These are phyloP conservation scores for Fonsecaea pugnacius DNA, from an alignment of 2,329 filamentous ascomycete species.

Conservation along the genomic window DNA sequence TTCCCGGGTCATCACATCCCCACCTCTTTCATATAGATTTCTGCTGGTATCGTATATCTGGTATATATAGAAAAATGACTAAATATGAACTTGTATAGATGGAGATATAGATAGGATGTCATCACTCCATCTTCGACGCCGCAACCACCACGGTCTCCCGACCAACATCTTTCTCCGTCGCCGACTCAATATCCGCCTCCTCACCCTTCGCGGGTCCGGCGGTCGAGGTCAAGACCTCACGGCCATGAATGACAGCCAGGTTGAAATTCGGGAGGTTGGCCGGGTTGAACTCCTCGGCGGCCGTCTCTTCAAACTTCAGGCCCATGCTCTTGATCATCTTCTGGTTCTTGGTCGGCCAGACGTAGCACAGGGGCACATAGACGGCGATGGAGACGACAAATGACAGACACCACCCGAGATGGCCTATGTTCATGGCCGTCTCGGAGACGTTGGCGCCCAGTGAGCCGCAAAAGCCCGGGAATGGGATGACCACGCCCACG, in stretches of 20 bases:
- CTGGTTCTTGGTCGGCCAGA: conserved; percentile 18
- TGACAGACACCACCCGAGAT: conserved; percentile 13
- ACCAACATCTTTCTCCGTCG: conserved; percentile 7
- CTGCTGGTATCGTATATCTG: too few species aligned
- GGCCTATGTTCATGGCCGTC: conserved; percentile 10
- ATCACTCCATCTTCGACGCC: conserved; percentile 1
- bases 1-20: too few species aligned
- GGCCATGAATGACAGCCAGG: neutral
- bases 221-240: neutral
- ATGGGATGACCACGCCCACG: conserved; percentile 12
- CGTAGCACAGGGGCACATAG: conserved; percentile 7
- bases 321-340: conserved; percentile 9
- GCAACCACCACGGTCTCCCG: neutral
- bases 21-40: too few species aligned
- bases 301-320: conserved; percentile 13
- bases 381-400: conserved; percentile 15
- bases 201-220: neutral
- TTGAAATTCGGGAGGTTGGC: conserved; percentile 3
- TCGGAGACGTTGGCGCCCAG: conserved; percentile 13
- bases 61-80: too few species aligned
- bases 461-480: conserved; percentile 15
- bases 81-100: too few species aligned
- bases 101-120: neutral
- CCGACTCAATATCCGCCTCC: neutral
- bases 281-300: neutral